Base-by-base conservation (phyloP, 768 basidiomycete genomes). In the Paxillus ammoniavirescens region DNA sequence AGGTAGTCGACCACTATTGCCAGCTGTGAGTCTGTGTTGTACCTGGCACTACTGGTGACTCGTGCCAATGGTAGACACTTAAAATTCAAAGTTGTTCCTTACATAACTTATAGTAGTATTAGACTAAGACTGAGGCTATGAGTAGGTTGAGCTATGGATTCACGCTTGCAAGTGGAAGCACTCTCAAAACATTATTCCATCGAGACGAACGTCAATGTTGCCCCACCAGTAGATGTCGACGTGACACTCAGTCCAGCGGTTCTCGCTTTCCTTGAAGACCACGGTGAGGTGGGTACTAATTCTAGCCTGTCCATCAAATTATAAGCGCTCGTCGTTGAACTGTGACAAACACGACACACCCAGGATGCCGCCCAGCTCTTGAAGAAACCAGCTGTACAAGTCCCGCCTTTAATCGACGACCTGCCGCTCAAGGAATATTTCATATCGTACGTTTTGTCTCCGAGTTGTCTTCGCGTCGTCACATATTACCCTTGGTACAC, bases 351-450 rank as follows among this genome's bases (percentile, higher is more conserved):
- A 31, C 41, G 36, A 33, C 18, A 18, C 36, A 65, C 15, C 46
- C 69, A 49, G 72, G 75, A 37, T 65, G 59, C 49, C 14, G 23
- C 21, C 17, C 44, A 60, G 6, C 47, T 83, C 9, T 60, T 77
- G 13, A 61, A 58, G 30, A 67, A 67, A 15, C 77, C 80, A 8
- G 64, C 70, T 6, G 59, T 83, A 18, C 47, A 17, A 8, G 52
- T 57, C 2, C 60, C 54, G 2, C 56, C 64, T 0, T 72, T 76
- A 0, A 75, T 77, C 51, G 76, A 78, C 56, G 68, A 72, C 13
- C 64, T 78, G 36, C 81, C 82, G 7, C 60, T 83, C 35, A 78
- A 77, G 4, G 70, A 81, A 47, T 85, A 86, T 60, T 83, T 79
- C 54, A 73, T 85, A 49, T 84, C 83, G 58, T 64, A 42, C 35